Evolutionary conservation across 108 stramenopile genomes (phyloP), one percentile per base, ranked within the genome.

Genomic region (Cyclostephanos tholiformis): DNA sequence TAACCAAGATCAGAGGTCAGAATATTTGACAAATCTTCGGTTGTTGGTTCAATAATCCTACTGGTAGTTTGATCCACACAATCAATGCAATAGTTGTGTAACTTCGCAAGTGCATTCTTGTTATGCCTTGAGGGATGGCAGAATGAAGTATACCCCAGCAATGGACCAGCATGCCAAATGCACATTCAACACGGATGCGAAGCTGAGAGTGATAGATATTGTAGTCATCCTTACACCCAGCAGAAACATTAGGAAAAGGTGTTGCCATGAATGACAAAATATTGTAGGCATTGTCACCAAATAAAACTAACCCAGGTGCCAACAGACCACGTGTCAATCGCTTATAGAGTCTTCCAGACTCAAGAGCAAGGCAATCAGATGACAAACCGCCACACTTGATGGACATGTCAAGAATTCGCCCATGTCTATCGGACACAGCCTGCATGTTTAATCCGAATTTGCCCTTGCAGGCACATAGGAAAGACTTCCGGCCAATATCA

Each of bases 401-500:
- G 6, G 61, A 70, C 13, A 71, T 17, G 55, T 82, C 74, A 11
- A 82, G 52, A 60, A 82, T 56, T 52, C 63, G 25, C 23, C 75
- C 69, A 13, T 26, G 19, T 8, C 16, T 38, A 48, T 82, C 74
- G 20, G 56, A 70, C 14, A 71, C 55, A 2, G 69, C 62, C 48
- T 82, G 75, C 22, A 51, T 57, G 52, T 80, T 80, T 36, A 72
- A 55, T 16, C 82, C 72, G 66, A 52, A 80, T 49, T 80, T 79
- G 12, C 65, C 20, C 52, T 84, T 83, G 20, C 74, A 38, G 27
- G 35, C 39, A 61, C 78, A 84, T 30, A 74, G 55, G 17, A 76
- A 69, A 41, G 79, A 71, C 35, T 55, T 56, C 14, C 52, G 3
- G 4, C 29, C 25, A 25, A 56, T 32, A 8, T n/a, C 53, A 23